phyloP scores from a whole-genome alignment of 371 early-diverging fungal genomes.

The Funneliformis caledonium region DNA sequence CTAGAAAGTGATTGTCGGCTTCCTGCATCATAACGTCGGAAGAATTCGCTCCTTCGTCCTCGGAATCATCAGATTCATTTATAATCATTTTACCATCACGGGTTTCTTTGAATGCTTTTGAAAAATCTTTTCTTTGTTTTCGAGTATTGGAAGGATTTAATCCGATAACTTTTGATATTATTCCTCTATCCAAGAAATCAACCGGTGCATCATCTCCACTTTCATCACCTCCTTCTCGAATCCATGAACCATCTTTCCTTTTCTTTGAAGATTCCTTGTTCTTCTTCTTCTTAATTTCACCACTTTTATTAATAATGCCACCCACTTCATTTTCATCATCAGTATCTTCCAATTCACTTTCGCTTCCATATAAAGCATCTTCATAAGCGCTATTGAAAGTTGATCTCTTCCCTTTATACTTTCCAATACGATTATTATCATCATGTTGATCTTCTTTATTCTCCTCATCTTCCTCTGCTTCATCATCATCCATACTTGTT shows the following conservation, averaged over 20 bases:
- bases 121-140: slow-evolving; percentile 53
- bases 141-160: slow-evolving; percentile 29
- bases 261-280: slow-evolving; percentile 45
- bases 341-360: slow-evolving; percentile 83
- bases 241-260: slow-evolving; percentile 61
- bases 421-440: slow-evolving; percentile 45
- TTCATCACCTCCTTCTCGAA: slow-evolving; percentile 62
- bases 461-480: slow-evolving; percentile 55
- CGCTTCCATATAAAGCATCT: slow-evolving; percentile 87
- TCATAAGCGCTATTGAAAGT: slow-evolving; percentile 81
- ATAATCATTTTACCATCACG: slow-evolving; percentile 85
- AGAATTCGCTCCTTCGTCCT: slow-evolving; percentile 46
- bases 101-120: slow-evolving; percentile 63
- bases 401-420: slow-evolving; percentile 34
- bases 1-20: slow-evolving; percentile 82
- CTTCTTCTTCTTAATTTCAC: slow-evolving; percentile 44
- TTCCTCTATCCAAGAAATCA: slow-evolving; percentile 90
- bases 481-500: slow-evolving; percentile 54
- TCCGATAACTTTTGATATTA: slow-evolving; percentile 78
- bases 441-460: slow-evolving; percentile 55
- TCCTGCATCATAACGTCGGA: slow-evolving; percentile 55
- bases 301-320: slow-evolving; percentile 37
- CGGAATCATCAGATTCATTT: slow-evolving; percentile 60
- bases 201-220: slow-evolving; percentile 71
- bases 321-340: slow-evolving; percentile 60